These are phyloP conservation scores for Zoysia japonica DNA, from an alignment of 176 grass and related monocot species.

Conservation along the genomic window DNA sequence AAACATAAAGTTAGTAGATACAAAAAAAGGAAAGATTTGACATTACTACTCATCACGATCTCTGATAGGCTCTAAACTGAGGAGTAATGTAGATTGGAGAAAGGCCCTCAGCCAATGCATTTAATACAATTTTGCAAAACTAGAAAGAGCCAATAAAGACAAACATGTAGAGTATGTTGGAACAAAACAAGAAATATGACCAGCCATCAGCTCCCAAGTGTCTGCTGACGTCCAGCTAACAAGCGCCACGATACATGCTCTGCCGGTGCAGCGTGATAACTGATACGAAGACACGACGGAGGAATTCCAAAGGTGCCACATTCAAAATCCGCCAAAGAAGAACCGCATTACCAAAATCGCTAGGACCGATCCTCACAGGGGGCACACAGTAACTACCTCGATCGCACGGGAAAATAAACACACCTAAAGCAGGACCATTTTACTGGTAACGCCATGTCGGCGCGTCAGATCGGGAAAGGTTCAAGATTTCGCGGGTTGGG, in stretches of 20 bases:
- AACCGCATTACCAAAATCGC: constrained; percentile 44
- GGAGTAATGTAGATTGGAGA: neutral
- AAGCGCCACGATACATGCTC: neutral
- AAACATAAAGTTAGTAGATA: neutral
- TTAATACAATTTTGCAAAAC: constrained; percentile 7
- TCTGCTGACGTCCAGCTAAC: neutral
- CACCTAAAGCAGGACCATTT: neutral
- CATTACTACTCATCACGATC: constrained; percentile 18
- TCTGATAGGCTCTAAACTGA: constrained; percentile 22
- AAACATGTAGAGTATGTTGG: constrained; percentile 19
- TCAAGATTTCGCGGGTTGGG: neutral
- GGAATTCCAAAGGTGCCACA: neutral
- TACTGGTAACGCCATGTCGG: neutral
- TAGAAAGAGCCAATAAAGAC: constrained; percentile 33
- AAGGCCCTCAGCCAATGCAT: constrained; percentile 23
- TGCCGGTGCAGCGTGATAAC: neutral
- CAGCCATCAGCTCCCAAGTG: neutral
- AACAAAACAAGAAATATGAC: constrained; percentile 5
- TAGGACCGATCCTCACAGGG: neutral
- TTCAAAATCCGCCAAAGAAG: constrained; percentile 11
- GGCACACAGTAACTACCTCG: neutral
- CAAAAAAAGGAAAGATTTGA: neutral
- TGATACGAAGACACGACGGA: neutral
- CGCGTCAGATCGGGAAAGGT: constrained; percentile 30
- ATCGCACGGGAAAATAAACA: neutral